A percentile compares a stretch with the other conserved stretches of the same genome.
These are phyloP conservation scores for Orbilia javanica DNA, from an alignment of 2,329 filamentous ascomycete genomes.

Conservation along the genomic window DNA sequence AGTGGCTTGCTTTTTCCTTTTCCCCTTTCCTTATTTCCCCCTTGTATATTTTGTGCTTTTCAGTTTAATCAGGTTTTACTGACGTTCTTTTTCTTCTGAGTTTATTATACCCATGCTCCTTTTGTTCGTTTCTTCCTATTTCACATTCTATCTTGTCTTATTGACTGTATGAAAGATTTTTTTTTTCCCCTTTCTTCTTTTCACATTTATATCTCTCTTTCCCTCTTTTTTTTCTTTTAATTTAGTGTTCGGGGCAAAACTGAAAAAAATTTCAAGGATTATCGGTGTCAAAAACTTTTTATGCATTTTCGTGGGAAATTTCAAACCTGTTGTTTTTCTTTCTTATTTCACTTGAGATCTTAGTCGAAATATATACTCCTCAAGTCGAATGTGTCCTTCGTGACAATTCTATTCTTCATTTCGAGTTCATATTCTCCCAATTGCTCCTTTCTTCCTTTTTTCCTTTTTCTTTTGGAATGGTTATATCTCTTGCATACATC, in stretches of 20 bases:
- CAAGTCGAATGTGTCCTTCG: constrained; percentile 18
- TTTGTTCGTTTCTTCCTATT: neutral
- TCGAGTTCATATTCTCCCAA: neutral
- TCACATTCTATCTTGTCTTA: constrained; percentile 17
- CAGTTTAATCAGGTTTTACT: constrained; percentile 26
- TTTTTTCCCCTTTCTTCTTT: constrained; percentile 49
- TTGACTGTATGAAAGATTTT: constrained; percentile 52
- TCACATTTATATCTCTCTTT: too few species aligned
- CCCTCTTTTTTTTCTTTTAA: constrained; percentile 52
- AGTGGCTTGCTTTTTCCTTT: constrained; percentile 25
- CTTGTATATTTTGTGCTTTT: constrained; percentile 18
- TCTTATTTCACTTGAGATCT: constrained; percentile 52
- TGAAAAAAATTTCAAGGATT: constrained; percentile 47
- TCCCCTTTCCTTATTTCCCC: constrained; percentile 55
- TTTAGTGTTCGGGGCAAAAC: constrained; percentile 28
- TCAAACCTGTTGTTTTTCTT: constrained; percentile 57
- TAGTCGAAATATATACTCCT: constrained; percentile 31
- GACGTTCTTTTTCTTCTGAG: constrained; percentile 60
- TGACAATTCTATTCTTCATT: constrained; percentile 13
- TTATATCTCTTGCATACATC: constrained; percentile 16
- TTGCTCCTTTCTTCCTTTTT: constrained; percentile 14
- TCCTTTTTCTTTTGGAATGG: constrained; percentile 6
- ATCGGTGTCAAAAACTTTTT: constrained; percentile 18
- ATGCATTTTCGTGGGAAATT: constrained; percentile 39
- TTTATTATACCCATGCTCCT: constrained; percentile 57